Base-by-base conservation (phyloP, 306 rosid genomes). In the Castanea crenata region DNA sequence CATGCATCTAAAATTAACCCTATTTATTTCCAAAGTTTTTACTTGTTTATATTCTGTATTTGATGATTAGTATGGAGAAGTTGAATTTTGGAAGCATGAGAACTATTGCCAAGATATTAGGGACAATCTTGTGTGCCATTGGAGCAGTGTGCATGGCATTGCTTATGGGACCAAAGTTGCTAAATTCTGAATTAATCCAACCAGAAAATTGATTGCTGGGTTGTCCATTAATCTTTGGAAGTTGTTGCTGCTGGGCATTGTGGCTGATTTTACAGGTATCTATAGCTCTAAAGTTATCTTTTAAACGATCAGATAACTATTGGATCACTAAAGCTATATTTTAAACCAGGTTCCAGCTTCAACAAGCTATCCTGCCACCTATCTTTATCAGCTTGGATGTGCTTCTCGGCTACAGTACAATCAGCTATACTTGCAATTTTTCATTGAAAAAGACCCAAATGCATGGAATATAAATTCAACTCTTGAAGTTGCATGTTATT, bases 371-470 rank as follows among this genome's bases (percentile, higher is more conserved):
- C 88, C 93, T 0, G 80, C 75, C 87, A 74, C 67, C 55, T 86
- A 61, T 82, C 89, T 3, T 52, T 84, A 7, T 84, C 93, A 25
- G 87, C 90, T 0, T 87, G 96, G 96, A 81, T 85, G 89, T 91
- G 96, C 74, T 84, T 86, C 15, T 27, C 87, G 69, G 56, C 81
- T 13, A 74, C 89, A 8, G 19, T 91, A 1, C 93, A 87, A 76
- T 86, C 90, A 38, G 29, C 84, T 13, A 27, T 6, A 1, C 67
- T 83, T 3, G 18, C 89, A 68, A 4, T 86, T 25, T 38, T 38
- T 79, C 4, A 19, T 81, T 4, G 89, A 91, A 76, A 64, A 14
- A 79, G 74, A 84, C 57, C 59, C 38, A 1, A 27, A 79, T 27
- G 78, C 82, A 3, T 91, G 93, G 93, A 87, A 73, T 34, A n/a